Percentiles rank a stretch among this genome's conserved stretches.
Evolutionary conservation across 345 rosid genomes (phyloP).

Genomic region (Laguncularia racemosa): DNA sequence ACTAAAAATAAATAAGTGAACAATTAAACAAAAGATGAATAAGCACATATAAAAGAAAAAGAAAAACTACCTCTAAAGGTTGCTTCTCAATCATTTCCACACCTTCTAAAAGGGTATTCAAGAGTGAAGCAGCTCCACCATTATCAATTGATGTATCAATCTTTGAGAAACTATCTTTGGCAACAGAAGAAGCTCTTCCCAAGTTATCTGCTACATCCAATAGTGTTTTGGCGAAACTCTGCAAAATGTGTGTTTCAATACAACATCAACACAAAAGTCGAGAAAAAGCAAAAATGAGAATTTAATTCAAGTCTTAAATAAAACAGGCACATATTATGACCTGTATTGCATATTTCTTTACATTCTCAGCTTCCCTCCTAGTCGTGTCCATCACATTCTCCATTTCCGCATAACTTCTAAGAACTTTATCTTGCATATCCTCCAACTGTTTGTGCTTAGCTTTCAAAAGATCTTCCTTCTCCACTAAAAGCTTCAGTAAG

Average conservation of each 20-base stretch:
- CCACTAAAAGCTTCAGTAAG: constrained; percentile 61
- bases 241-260: constrained; percentile 12
- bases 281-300: background rate
- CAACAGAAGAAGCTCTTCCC: constrained; percentile 83
- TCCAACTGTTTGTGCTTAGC: constrained; percentile 54
- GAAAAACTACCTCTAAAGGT: constrained; percentile 52
- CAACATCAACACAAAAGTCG: background rate
- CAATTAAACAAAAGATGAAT: too few relatives aligned
- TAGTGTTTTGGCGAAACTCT: constrained; percentile 81
- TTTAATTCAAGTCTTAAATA: constrained; percentile 27
- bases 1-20: too few relatives aligned
- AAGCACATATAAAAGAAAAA: too few relatives aligned
- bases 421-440: constrained; percentile 75
- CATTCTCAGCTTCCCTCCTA: constrained; percentile 79
- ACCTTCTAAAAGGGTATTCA: constrained; percentile 79
- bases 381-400: constrained; percentile 85
- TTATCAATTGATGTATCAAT: constrained; percentile 56
- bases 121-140: constrained; percentile 53
- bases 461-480: constrained; percentile 72
- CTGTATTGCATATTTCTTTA: constrained; percentile 90
- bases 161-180: constrained; percentile 66
- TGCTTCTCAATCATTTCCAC: constrained; percentile 99
- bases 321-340: constrained; percentile 16
- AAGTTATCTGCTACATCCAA: constrained; percentile 94
- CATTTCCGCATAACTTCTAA: constrained; percentile 79